Base-by-base conservation (phyloP, 2,329 filamentous ascomycete species). In the Elsinoe ampelina region DNA sequence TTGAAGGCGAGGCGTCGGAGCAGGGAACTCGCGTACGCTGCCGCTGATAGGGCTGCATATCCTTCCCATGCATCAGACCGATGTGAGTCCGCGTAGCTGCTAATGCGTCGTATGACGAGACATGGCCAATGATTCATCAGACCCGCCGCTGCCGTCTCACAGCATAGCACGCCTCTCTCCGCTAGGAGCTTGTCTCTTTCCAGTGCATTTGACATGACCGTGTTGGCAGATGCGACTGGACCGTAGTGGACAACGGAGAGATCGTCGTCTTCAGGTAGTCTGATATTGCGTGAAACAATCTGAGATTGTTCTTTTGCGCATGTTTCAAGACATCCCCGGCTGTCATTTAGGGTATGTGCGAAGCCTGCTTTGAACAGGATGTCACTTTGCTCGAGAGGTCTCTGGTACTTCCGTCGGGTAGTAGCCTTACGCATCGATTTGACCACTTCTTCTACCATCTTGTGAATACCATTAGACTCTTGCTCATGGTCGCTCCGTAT, bases 141-240 rank as follows among this genome's bases (percentile, higher is more conserved):
- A 15, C 42, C 54, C 20, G 15, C 39, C 5, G 59, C 59, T 41
- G 61, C 63, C 52, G 57, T 58, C 26, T 58, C 57, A 19, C 57
- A 48, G 38, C 57, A 58, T n/a, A 56, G 17, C 3, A 58, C 34
- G 30, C 41, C 57, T 51, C 32, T 54, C 59, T 43, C 57, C 61
- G 1, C 15, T 19, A 11, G 54, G 42, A 20, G 43, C 57, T 19
- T 58, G 57, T 15, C 62, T 17, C 63, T 19, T 8, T 20, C 47
- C 1, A n/a, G 2, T 12, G 58, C 61, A 32, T 64, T 57, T 47
- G 63, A 63, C 52, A 67, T 59, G 2, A 65, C 42, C 12, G 43
- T 5, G 15, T 67, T 58, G 2, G 52, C 63, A 0, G 63, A 67
- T 2, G 63, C 65, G 36, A 67, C 64, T 3, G 58, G 57, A 10